Conservation (phyloP, 2,329 filamentous ascomycete species). For the Hortaea werneckii region DNA sequence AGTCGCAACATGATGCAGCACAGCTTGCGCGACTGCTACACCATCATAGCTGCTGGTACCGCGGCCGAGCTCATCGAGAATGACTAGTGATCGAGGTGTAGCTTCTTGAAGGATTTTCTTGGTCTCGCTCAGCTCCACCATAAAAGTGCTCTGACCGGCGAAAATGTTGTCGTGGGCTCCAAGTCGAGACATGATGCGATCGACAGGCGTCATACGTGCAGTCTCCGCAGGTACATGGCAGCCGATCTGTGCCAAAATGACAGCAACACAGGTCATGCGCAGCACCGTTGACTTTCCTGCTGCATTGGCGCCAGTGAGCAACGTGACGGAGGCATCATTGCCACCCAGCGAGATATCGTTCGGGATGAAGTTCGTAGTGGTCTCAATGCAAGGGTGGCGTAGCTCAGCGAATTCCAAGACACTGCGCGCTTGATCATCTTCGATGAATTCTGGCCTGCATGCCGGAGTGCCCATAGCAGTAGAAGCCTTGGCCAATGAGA, state of each 20-base stretch:
- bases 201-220: slow-evolving; percentile 77
- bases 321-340: slow-evolving; percentile 67
- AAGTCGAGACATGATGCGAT: slow-evolving; percentile 96
- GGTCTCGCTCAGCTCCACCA: slow-evolving; percentile 92
- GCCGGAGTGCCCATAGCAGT: slow-evolving; percentile 72
- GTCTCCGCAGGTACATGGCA: slow-evolving; percentile 80
- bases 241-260: slow-evolving; percentile 95
- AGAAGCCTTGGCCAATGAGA: slow-evolving; percentile 85
- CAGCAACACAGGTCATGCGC: slow-evolving; percentile 91
- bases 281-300: slow-evolving; percentile 95
- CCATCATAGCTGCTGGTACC: slow-evolving; percentile 94
- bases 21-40: slow-evolving; percentile 90
- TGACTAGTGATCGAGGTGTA: slow-evolving; percentile 86
- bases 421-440: slow-evolving; percentile 60
- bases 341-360: slow-evolving; percentile 88
- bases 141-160: slow-evolving; percentile 94
- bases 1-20: slow-evolving; percentile 89
- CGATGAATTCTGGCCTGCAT: slow-evolving; percentile 79
- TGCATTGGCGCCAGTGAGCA: slow-evolving; percentile 92
- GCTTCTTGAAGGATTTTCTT: slow-evolving; percentile 96
- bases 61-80: slow-evolving; percentile 89
- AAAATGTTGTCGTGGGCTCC: slow-evolving; percentile 99
- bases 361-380: slow-evolving; percentile 86
- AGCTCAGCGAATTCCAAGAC: slow-evolving; percentile 87
- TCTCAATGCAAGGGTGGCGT: slow-evolving; percentile 88